Evolutionary conservation across 116 monocot species (phyloP), one percentile per base, ranked within the genome.

Genomic region (Iris pallida): DNA sequence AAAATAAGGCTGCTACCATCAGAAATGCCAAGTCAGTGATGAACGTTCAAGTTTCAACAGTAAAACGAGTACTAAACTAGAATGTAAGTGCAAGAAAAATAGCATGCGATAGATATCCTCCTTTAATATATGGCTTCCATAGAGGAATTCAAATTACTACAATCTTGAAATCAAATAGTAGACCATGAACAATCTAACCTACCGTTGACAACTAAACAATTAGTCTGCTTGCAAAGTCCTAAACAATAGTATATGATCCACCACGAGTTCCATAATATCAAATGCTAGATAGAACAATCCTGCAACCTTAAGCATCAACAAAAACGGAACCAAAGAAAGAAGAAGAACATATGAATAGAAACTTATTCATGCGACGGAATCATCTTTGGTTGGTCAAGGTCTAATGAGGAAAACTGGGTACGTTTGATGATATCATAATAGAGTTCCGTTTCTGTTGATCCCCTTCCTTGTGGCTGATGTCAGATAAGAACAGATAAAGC

Each of bases 331-430:
- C n/a, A n/a, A 12, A 12, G 11, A 30, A 65, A 45, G 40, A 10
- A 49, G 12, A 52, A 10, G 20, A 49, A 12, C 49, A 17, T 16
- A 49, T 5, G 17, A 20, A 68, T 4, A 55, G 15, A 54, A 66
- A 59, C 90, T 78, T 86, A 90, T 86, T 90, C 86, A 57, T 90
- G 90, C 1, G 80, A 86, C 48, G 78, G 86, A 56, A 90, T 86
- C 43, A 78, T 83, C 20, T 60, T 61, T 52, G 70, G 78, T 45
- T 86, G 62, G 0, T 83, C 76, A 16, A 53, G 45, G 72, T 65
- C 76, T 19, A 76, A 45, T 13, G 80, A 76, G 57, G 78, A 69
- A 58, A 90, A 86, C 8, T 62, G 71, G 0, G 90, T 86, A 15
- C 86, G 72, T 7, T 76, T 57, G 48, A 90, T 55, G 55, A 90